Percentiles rank a stretch among this genome's conserved stretches.
phyloP scores from a whole-genome alignment of 768 basidiomycete genomes.

The Antrodiella citrinella region DNA sequence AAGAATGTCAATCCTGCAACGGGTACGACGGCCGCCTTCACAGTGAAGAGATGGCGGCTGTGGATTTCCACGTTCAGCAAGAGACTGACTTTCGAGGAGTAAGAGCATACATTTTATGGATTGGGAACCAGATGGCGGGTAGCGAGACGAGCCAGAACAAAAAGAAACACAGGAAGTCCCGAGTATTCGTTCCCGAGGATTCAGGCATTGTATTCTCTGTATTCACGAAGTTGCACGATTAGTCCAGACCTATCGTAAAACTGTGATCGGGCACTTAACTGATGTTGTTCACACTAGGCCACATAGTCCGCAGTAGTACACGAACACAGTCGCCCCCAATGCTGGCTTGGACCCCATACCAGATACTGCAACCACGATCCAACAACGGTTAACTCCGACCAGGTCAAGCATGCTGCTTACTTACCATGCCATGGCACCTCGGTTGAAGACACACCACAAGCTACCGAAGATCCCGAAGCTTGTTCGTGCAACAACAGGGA shows the following conservation, averaged over 20 bases:
- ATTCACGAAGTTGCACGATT: too few species aligned
- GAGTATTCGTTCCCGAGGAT: constrained; percentile 67
- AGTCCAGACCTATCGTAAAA: background rate
- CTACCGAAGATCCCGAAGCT: constrained; percentile 75
- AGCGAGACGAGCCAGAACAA: constrained; percentile 79
- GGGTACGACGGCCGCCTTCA: constrained; percentile 70
- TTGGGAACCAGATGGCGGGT: constrained; percentile 75
- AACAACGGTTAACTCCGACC: background rate
- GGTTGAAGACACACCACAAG: constrained; percentile 73
- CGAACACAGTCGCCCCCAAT: constrained; percentile 77
- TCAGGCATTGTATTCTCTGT: constrained; percentile 65
- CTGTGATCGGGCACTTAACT: background rate
- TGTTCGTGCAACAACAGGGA: constrained; percentile 68
- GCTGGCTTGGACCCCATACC: constrained; percentile 76
- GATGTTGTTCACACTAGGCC: constrained; percentile 62
- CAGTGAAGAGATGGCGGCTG: constrained; percentile 71
- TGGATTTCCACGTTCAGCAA: too few species aligned
- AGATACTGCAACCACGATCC: constrained; percentile 40
- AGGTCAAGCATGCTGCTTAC: constrained; percentile 14
- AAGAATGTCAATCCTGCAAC: constrained; percentile 65
- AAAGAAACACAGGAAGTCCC: constrained; percentile 76
- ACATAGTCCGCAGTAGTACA: constrained; percentile 69
- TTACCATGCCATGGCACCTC: constrained; percentile 66
- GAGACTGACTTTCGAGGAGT: too few species aligned
- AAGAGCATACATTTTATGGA: constrained; percentile 75